These are phyloP conservation scores for Cardamine chenopodiifolia DNA, from an alignment of 345 rosid species.

Conservation along the genomic window DNA sequence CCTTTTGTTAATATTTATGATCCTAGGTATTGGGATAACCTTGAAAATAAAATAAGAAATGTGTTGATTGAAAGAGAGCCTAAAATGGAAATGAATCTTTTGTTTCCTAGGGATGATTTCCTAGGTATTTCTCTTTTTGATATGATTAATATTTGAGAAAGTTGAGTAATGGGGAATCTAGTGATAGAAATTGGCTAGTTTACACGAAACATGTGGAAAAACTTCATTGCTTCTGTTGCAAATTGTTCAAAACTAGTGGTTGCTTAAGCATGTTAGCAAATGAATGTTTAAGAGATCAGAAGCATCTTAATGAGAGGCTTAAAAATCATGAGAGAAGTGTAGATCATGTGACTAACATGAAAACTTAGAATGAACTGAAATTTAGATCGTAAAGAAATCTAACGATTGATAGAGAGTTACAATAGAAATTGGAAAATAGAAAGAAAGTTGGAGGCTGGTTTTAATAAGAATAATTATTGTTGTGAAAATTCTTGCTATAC, in stretches of 20 bases:
- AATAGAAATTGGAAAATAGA: background rate
- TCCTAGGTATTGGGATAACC: background rate
- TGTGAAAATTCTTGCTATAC: background rate
- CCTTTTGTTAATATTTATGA: background rate
- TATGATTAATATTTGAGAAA: background rate
- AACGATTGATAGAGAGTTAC: background rate
- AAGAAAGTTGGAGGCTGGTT: background rate
- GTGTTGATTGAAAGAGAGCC: background rate
- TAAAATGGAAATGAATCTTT: background rate
- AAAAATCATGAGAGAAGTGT: background rate
- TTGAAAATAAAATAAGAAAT: background rate
- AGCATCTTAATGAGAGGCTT: background rate
- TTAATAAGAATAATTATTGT: background rate
- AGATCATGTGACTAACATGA: background rate
- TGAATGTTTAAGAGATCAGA: background rate
- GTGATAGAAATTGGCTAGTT: background rate
- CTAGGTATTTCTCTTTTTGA: background rate
- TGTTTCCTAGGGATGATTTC: background rate
- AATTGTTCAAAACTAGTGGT: background rate
- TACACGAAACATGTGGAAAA: background rate
- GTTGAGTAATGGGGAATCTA: background rate
- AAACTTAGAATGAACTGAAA: background rate
- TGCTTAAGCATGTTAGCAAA: background rate
- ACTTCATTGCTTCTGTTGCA: background rate
- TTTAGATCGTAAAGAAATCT: background rate